These are phyloP conservation scores for Kuraishia ogatae DNA, from an alignment of 805 yeast genomes.

Conservation along the genomic window DNA sequence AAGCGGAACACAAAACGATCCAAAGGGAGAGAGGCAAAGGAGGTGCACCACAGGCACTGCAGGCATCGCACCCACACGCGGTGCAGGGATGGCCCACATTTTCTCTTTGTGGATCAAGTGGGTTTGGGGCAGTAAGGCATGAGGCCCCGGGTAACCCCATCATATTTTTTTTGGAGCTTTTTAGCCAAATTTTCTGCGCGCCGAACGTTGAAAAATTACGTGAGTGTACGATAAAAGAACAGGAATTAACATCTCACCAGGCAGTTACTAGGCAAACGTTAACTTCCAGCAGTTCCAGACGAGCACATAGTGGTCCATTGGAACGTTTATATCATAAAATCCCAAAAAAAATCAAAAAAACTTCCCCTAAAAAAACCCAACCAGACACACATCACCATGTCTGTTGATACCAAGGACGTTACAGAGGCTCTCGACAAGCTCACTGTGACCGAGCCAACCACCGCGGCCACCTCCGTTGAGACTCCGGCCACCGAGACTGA, in stretches of 20 bases:
- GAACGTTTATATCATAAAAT: background rate
- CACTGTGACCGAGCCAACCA: background rate
- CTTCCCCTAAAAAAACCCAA: slow-evolving; percentile 2
- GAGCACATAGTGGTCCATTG: background rate
- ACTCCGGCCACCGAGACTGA: slow-evolving; percentile 16
- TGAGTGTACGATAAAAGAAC: background rate
- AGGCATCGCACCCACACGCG: too few species aligned
- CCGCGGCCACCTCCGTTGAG: slow-evolving; percentile 6
- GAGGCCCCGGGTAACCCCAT: background rate
- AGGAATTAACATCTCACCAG: background rate
- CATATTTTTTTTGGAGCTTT: background rate
- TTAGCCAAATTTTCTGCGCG: background rate
- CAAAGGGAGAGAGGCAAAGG: too few species aligned
- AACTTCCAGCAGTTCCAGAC: background rate
- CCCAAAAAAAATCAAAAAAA: slow-evolving; percentile 1
- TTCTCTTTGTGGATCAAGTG: background rate
- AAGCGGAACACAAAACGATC: too few species aligned
- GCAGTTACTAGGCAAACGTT: background rate
- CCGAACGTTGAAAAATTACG: background rate
- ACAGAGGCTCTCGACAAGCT: slow-evolving; percentile 3
- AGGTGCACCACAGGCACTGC: too few species aligned
- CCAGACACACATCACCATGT: slow-evolving; percentile 8
- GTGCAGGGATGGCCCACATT: too few species aligned
- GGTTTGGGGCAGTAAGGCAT: background rate
- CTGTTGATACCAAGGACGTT: slow-evolving; percentile 4